These are phyloP conservation scores for Dryas drummondii DNA, from an alignment of 306 rosid species.

Conservation along the genomic window DNA sequence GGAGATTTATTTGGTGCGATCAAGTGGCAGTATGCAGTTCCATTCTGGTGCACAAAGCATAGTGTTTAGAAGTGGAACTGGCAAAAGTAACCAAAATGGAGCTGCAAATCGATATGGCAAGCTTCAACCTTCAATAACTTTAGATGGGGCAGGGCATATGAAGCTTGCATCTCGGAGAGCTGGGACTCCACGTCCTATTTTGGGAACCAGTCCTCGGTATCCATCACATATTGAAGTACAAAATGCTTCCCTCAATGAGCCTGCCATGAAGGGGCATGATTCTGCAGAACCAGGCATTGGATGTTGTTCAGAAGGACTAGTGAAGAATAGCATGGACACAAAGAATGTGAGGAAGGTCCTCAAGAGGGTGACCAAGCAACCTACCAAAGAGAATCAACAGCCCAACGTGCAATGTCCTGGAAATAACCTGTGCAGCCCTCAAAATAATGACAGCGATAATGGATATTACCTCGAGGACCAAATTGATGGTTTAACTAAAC, in stretches of 20 bases:
- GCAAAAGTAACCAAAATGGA: not conserved
- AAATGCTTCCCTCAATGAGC: not conserved
- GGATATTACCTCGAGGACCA: slow-evolving; percentile 5
- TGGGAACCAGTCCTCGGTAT: not conserved
- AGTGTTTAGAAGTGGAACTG: slow-evolving; percentile 7
- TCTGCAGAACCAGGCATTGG: too few species aligned
- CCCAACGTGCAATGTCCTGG: not conserved
- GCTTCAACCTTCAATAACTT: slow-evolving; percentile 19
- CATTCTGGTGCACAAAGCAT: slow-evolving; percentile 13
- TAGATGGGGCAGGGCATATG: not conserved
- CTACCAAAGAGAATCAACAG: slow-evolving; percentile 1
- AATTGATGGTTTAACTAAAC: slow-evolving; percentile 22
- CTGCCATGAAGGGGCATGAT: not conserved
- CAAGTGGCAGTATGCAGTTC: not conserved
- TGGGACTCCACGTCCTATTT: slow-evolving; percentile 8
- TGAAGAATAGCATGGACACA: too few species aligned
- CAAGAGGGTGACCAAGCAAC: not conserved
- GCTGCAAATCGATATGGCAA: slow-evolving; percentile 15
- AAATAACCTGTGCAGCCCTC: not conserved
- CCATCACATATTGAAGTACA: not conserved
- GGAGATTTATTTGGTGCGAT: slow-evolving; percentile 30
- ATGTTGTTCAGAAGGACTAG: too few species aligned
- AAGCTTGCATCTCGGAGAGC: slow-evolving; percentile 7
- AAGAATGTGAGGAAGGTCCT: not conserved
- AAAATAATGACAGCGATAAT: slow-evolving; percentile 31